Percentiles rank a stretch among this genome's conserved stretches.
Conservation (phyloP, 257 asterid species). For the Solanum bulbocastanum region DNA sequence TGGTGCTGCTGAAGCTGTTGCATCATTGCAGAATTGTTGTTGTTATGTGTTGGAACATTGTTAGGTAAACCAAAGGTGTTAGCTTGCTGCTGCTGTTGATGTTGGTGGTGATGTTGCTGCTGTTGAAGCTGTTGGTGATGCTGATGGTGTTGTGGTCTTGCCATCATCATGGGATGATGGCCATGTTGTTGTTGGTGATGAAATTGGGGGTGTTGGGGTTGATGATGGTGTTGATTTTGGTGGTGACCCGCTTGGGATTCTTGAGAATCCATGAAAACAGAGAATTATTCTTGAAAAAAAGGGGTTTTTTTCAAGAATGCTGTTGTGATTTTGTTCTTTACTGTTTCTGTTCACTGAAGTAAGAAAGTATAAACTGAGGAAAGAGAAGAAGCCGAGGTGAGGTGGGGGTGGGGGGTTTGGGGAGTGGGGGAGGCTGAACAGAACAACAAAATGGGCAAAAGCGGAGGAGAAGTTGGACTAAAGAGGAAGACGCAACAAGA, state of each 20-base stretch:
- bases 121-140: constrained; percentile 12
- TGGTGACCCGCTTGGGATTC: constrained; percentile 28
- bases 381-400: neutral
- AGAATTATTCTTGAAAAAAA: neutral
- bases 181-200: constrained; percentile 12
- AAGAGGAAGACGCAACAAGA: neutral
- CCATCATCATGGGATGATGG: constrained; percentile 21
- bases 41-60: constrained; percentile 1
- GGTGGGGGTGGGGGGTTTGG: neutral
- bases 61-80: constrained; percentile 31
- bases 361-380: neutral
- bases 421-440: neutral
- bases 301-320: neutral
- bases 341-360: neutral
- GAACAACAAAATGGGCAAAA: neutral
- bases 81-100: constrained; percentile 25
- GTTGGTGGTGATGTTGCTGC: constrained; percentile 11
- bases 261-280: constrained; percentile 38
- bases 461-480: neutral
- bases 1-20: constrained; percentile 15
- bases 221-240: constrained; percentile 13
- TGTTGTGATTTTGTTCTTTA: neutral
- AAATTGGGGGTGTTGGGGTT: constrained; percentile 1
- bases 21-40: constrained; percentile 16
- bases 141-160: neutral